Conservation (phyloP, 2,329 filamentous ascomycete genomes). For the Beauveria pseudobassiana region DNA sequence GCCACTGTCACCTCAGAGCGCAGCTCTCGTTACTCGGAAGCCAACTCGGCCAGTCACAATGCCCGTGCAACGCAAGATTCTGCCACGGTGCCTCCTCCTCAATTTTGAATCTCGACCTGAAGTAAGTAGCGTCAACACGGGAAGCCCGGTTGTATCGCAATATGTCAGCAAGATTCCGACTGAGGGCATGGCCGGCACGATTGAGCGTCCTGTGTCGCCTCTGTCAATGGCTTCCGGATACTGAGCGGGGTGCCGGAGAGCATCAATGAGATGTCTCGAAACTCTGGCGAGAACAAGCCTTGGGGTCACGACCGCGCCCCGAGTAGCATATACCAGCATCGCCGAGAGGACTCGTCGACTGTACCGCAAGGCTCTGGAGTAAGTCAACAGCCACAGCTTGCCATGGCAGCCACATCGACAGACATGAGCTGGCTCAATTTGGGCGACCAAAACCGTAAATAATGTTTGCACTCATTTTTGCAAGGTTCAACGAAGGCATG, state of each 20-base stretch:
- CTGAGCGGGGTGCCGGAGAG: conserved; percentile 60
- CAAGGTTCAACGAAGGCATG: conserved; percentile 12
- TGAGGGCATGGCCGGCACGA: conserved; percentile 53
- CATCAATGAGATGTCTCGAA: conserved; percentile 49
- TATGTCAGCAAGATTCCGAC: conserved; percentile 44
- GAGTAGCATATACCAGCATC: conserved; percentile 44
- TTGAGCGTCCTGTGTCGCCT: conserved; percentile 48
- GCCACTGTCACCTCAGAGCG: conserved; percentile 47
- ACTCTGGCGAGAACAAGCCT: conserved; percentile 29
- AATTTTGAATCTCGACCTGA: conserved; percentile 55
- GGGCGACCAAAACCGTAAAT: conserved; percentile 36
- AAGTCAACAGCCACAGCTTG: conserved; percentile 43
- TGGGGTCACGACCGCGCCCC: conserved; percentile 45
- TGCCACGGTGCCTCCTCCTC: conserved; percentile 59
- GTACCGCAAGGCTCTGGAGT: conserved; percentile 27
- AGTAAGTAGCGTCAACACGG: conserved; percentile 59
- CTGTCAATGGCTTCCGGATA: conserved; percentile 45
- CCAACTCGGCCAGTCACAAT: conserved; percentile 26
- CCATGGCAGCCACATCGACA: conserved; percentile 41
- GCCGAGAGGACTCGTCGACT: conserved; percentile 29
- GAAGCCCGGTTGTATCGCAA: conserved; percentile 61
- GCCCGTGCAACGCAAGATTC: conserved; percentile 54
- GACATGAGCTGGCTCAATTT: conserved; percentile 82
- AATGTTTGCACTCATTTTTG: conserved; percentile 1
- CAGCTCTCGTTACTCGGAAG: conserved; percentile 48